These are phyloP conservation scores for Gentiana straminea DNA, from an alignment of 257 asterid species.

Conservation along the genomic window DNA sequence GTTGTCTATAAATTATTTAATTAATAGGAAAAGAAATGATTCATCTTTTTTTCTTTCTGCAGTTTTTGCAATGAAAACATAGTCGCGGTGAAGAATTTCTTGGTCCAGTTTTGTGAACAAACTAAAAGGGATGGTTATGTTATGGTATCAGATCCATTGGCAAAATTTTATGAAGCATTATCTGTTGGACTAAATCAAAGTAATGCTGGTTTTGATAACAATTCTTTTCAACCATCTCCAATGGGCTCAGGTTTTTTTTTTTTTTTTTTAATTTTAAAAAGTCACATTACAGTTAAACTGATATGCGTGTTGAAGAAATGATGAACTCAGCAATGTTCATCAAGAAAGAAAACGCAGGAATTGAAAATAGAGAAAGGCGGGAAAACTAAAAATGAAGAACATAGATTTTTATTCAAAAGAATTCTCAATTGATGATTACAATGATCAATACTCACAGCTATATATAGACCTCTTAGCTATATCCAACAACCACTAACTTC, in stretches of 20 bases:
- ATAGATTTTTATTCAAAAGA: neutral
- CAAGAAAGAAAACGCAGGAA: no score
- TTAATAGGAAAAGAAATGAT: neutral
- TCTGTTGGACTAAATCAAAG: slow-evolving; percentile 31
- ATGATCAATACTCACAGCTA: no score
- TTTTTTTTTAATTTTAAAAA: no score
- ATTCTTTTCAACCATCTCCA: slow-evolving; percentile 18
- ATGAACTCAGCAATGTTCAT: no score
- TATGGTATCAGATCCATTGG: slow-evolving; percentile 47
- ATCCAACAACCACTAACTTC: no score
- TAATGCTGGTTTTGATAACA: neutral
- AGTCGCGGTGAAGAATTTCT: slow-evolving; percentile 40
- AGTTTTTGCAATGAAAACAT: slow-evolving; percentile 47
- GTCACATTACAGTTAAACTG: no score
- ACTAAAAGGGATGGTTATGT: slow-evolving; percentile 40
- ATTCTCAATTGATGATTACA: neutral
- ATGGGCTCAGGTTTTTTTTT: slow-evolving; percentile 20
- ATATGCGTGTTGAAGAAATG: no score
- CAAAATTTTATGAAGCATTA: slow-evolving; percentile 41
- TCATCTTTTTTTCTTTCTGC: neutral
- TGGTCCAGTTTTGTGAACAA: slow-evolving; percentile 41
- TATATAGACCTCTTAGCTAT: no score
- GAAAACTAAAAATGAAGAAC: no score
- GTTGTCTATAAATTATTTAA: no score
- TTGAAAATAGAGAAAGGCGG: no score